Base-by-base conservation (phyloP, 1,284 basidiomycete species). In the Fomitopsis palustris region DNA sequence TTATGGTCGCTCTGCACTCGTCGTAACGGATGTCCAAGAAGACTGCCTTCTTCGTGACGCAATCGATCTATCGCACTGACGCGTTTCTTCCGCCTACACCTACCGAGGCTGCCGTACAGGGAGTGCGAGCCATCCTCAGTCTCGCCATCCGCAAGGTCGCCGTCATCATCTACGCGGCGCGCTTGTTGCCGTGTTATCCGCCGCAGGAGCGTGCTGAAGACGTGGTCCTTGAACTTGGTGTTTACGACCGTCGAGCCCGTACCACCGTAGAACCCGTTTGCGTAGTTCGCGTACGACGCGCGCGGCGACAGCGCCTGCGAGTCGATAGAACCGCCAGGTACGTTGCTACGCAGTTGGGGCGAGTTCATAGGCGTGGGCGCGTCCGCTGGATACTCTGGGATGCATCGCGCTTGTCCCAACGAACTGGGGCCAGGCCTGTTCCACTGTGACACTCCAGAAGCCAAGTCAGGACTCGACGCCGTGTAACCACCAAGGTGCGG, bases 161-260 rank as follows among this genome's bases (percentile, higher is more conserved):
- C 76, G 54, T 79, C 79, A 55, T 79, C 77, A 27, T 81, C 80
- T 23, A 65, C 69, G 39, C 69, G 70, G 17, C 78, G 75, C 37
- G 77, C 29, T 76, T 81, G 80, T 57, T 82, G 82, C 31, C 78
- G 79, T 59, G 64, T 67, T 8, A 93, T 84, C 33, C 87, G 81
- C 51, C 87, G 84, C 60, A 97, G 77, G 33, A 97, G 86, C 14
- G 91, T 90, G 57, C 86, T 90, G 71, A 98, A 95, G 49, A 98
- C 92, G 65, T 96, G 93, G 69, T 97, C 94, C 74, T 95, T 95
- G 60, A 98, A 78, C 72, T 86, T 92, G 43, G 90, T 93, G 72
- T 98, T 97, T 58, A 97, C 95, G 49, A 88, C 85, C 1, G 95
- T 97, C 16, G 92, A 93, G 0, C 95, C 95, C 1, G 87, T 92